A percentile compares a stretch with the other conserved stretches of the same genome.
phyloP scores from a whole-genome alignment of 2,329 filamentous ascomycete species.

The Tolypocladium tropicale region DNA sequence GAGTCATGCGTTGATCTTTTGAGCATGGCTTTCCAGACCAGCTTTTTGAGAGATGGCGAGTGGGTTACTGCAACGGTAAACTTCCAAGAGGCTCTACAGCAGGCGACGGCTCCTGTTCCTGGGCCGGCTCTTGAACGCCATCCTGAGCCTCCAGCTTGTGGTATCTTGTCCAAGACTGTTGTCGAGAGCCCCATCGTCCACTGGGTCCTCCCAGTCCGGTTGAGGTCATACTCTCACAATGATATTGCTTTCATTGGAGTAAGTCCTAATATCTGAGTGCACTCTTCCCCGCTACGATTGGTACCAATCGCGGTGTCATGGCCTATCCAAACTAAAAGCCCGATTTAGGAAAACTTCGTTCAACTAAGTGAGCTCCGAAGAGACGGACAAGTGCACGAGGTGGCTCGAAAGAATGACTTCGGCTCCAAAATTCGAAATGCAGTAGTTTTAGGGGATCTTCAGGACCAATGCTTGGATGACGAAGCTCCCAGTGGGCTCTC shows the following conservation, averaged over 20 bases:
- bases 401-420: constrained; percentile 74
- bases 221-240: constrained; percentile 60
- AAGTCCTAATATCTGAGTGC: constrained; percentile 22
- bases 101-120: constrained; percentile 18
- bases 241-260: constrained; percentile 82
- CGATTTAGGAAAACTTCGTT: constrained; percentile 58
- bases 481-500: constrained; percentile 14
- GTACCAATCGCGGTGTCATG: background rate
- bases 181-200: constrained; percentile 65
- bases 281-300: background rate
- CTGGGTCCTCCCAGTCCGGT: constrained; percentile 68
- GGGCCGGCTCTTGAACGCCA: constrained; percentile 19
- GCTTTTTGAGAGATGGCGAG: constrained; percentile 40
- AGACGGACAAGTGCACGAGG: constrained; percentile 61
- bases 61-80: constrained; percentile 47
- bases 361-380: constrained; percentile 66
- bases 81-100: constrained; percentile 29
- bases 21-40: constrained; percentile 41
- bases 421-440: constrained; percentile 70
- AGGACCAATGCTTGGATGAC: constrained; percentile 25
- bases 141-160: constrained; percentile 44
- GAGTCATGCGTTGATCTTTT: constrained; percentile 11
- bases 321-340: background rate
- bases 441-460: constrained; percentile 55
- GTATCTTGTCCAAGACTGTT: constrained; percentile 69